Conservation (phyloP, 306 rosid species). For the Vigna mungo region DNA sequence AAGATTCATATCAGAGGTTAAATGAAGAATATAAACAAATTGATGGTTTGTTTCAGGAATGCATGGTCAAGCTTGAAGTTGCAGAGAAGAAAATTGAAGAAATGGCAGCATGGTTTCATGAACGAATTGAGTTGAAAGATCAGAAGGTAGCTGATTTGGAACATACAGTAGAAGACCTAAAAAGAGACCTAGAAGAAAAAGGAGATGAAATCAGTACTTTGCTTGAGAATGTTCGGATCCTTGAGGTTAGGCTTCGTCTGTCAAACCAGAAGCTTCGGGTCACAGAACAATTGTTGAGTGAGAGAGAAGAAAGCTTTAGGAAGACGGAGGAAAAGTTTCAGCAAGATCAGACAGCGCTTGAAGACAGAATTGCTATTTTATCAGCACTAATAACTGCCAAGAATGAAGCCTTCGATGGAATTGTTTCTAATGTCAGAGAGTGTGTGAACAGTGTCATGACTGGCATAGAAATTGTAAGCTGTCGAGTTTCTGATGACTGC, state of each 20-base stretch:
- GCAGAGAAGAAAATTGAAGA: constrained; percentile 69
- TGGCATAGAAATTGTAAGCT: constrained; percentile 58
- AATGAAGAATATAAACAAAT: constrained; percentile 62
- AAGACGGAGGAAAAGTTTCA: constrained; percentile 62
- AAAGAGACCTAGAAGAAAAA: constrained; percentile 79
- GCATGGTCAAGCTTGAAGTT: constrained; percentile 58
- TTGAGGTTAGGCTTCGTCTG: constrained; percentile 91
- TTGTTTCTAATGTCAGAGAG: constrained; percentile 51
- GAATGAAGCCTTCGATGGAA: constrained; percentile 60
- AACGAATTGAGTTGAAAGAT: constrained; percentile 59
- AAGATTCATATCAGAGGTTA: constrained; percentile 63
- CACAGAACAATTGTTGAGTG: constrained; percentile 82
- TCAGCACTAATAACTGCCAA: constrained; percentile 60
- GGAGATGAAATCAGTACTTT: constrained; percentile 63
- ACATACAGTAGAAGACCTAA: constrained; percentile 64
- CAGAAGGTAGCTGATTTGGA: constrained; percentile 69
- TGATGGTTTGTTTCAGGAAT: constrained; percentile 59
- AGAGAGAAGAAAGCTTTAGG: constrained; percentile 79
- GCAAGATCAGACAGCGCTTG: constrained; percentile 68
- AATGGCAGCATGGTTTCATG: constrained; percentile 54
- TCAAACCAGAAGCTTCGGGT: constrained; percentile 98
- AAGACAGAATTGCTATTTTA: constrained; percentile 63
- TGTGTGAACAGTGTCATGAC: constrained; percentile 48
- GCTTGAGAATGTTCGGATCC: constrained; percentile 66
- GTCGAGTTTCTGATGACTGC: constrained; percentile 52